Evolutionary conservation across 2,329 filamentous ascomycete genomes (phyloP).

Genomic region (Cercospora zeina): DNA sequence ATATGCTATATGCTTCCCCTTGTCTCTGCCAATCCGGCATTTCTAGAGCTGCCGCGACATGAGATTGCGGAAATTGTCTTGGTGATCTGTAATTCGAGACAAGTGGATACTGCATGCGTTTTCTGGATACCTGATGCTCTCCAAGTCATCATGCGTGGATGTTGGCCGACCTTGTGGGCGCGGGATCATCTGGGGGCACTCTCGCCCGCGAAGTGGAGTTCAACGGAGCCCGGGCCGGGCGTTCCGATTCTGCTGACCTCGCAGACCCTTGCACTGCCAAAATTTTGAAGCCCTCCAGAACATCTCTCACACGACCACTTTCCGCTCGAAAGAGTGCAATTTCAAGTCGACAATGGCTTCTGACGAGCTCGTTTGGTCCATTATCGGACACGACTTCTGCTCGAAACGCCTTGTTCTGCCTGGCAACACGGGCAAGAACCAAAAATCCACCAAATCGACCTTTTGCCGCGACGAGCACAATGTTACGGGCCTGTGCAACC

Average conservation of each 20-base stretch:
- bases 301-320: neutral
- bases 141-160: neutral
- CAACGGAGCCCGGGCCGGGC: neutral
- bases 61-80: neutral
- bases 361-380: constrained; percentile 96
- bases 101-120: neutral
- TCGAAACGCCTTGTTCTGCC: constrained; percentile 81
- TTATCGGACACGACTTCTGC: constrained; percentile 95
- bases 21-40: neutral
- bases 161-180: neutral
- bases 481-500: constrained; percentile 67
- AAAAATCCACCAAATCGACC: constrained; percentile 79
- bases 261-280: constrained; percentile 10
- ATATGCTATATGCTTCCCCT: too few species aligned
- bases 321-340: too few species aligned
- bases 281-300: constrained; percentile 6
- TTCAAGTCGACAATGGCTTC: constrained; percentile 64
- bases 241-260: constrained; percentile 14
- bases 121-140: neutral
- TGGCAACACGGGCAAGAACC: constrained; percentile 34
- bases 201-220: neutral
- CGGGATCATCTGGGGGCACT: neutral
- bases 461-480: constrained; percentile 83
- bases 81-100: neutral
- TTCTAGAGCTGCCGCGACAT: neutral